Percentiles rank a stretch among this genome's conserved stretches.
These are phyloP conservation scores for Aspergillus heteromorphus DNA, from an alignment of 495 filamentous ascomycete species.

Conservation along the genomic window DNA sequence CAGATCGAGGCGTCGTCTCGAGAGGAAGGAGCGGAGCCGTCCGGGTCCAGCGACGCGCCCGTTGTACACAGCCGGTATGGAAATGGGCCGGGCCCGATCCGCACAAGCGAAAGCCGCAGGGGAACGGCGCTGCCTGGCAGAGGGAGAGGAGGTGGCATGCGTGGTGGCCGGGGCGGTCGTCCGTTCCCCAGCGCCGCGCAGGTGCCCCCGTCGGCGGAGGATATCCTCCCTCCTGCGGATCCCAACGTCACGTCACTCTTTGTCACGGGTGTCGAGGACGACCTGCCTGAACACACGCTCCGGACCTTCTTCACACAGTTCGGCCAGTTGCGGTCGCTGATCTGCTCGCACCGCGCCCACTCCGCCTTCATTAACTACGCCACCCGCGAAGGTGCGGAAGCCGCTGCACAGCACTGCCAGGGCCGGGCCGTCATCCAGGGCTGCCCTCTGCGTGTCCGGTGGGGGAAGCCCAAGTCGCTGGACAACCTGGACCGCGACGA, in stretches of 20 bases:
- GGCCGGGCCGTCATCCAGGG: conserved; percentile 79
- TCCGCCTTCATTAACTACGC: conserved; percentile 95
- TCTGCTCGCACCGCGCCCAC: conserved; percentile 94
- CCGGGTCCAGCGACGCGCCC: conserved; percentile 19
- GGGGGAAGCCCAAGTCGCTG: conserved; percentile 86
- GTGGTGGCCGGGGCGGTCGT: conserved; percentile 51
- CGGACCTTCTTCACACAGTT: conserved; percentile 85
- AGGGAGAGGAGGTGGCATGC: conserved; percentile 37
- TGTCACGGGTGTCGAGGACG: conserved; percentile 91
- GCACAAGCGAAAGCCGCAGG: conserved; percentile 51
- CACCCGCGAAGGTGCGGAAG: conserved; percentile 75
- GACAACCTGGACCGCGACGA: conserved; percentile 85
- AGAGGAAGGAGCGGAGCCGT: conserved; percentile 26
- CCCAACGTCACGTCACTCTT: conserved; percentile 84
- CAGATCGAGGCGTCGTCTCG: conserved; percentile 52
- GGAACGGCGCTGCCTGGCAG: conserved; percentile 36
- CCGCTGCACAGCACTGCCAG: conserved; percentile 75
- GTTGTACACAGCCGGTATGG: conserved; percentile 40
- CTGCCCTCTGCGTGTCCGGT: conserved; percentile 81
- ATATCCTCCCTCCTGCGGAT: conserved; percentile 79
- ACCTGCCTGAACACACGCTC: conserved; percentile 85
- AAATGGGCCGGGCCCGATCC: conserved; percentile 55
- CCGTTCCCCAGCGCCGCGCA: conserved; percentile 66
- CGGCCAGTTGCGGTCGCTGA: conserved; percentile 78
- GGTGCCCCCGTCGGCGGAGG: conserved; percentile 70